Percentiles rank a stretch among this genome's conserved stretches.
Conservation (phyloP, 305 asterid species). For the Fraxinus sp. region DNA sequence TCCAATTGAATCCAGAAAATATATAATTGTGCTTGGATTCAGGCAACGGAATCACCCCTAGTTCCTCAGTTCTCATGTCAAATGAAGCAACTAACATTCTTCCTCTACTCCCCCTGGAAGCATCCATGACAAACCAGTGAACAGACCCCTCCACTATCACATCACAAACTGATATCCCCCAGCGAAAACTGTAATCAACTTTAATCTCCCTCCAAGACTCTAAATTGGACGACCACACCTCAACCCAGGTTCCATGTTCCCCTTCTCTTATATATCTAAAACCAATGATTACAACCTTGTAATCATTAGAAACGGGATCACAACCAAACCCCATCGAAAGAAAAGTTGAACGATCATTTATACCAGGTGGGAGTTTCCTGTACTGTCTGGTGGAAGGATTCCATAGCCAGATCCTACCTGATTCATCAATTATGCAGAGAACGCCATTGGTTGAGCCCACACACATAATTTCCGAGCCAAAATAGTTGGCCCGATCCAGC, state of each 20-base stretch:
- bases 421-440: background rate
- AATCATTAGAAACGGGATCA: constrained; percentile 9
- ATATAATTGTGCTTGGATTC: background rate
- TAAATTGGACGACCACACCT: background rate
- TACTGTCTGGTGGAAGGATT: background rate
- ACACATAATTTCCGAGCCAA: background rate
- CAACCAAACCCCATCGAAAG: constrained; percentile 12
- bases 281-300: constrained; percentile 2
- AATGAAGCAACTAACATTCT: background rate
- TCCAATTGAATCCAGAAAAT: background rate
- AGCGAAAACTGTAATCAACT: background rate
- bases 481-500: background rate
- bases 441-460: background rate
- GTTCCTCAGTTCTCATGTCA: background rate
- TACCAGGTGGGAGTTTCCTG: background rate
- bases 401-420: background rate
- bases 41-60: background rate
- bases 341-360: background rate
- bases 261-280: background rate
- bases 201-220: background rate
- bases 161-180: background rate
- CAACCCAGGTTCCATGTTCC: background rate
- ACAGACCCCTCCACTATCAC: background rate
- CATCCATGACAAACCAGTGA: background rate
- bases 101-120: background rate